Percentiles rank a stretch among this genome's conserved stretches.
Evolutionary conservation across 495 filamentous ascomycete species (phyloP).

Genomic region (Aspergillus coremiiformis): DNA sequence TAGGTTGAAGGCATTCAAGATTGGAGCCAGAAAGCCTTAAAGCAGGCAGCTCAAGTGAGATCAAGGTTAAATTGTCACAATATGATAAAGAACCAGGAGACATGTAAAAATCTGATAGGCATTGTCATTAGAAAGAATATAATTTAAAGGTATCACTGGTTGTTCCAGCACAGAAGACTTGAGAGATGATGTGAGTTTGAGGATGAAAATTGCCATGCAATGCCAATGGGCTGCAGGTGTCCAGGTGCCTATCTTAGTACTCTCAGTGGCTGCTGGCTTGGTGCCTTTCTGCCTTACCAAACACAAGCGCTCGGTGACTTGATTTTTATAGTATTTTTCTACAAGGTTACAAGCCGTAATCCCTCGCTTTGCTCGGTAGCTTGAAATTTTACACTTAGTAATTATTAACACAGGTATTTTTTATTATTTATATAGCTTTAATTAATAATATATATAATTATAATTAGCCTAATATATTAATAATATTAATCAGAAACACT

Average conservation of each 20-base stretch:
- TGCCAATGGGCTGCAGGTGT: constrained; percentile 9
- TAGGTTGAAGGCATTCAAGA: background rate
- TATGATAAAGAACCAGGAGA: background rate
- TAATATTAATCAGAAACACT: too few relatives aligned
- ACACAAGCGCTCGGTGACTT: too few relatives aligned
- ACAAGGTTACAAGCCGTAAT: too few relatives aligned
- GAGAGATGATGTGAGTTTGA: background rate
- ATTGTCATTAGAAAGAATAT: background rate
- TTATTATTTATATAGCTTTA: too few relatives aligned
- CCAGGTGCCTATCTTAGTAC: constrained; percentile 15
- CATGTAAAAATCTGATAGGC: background rate
- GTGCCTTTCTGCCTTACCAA: constrained; percentile 22
- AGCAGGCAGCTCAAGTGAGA: background rate
- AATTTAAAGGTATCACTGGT: background rate
- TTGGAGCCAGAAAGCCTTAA: background rate
- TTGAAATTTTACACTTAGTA: too few relatives aligned
- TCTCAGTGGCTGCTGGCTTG: constrained; percentile 15
- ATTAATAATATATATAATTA: too few relatives aligned
- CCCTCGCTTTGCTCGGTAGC: too few relatives aligned
- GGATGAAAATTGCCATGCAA: constrained; percentile 21
- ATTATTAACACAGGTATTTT: too few relatives aligned
- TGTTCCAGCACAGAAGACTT: background rate
- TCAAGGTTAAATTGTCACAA: background rate
- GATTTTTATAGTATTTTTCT: too few relatives aligned
- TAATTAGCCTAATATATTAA: too few relatives aligned